Conservation (phyloP, 345 rosid genomes). For the Firmiana major region DNA sequence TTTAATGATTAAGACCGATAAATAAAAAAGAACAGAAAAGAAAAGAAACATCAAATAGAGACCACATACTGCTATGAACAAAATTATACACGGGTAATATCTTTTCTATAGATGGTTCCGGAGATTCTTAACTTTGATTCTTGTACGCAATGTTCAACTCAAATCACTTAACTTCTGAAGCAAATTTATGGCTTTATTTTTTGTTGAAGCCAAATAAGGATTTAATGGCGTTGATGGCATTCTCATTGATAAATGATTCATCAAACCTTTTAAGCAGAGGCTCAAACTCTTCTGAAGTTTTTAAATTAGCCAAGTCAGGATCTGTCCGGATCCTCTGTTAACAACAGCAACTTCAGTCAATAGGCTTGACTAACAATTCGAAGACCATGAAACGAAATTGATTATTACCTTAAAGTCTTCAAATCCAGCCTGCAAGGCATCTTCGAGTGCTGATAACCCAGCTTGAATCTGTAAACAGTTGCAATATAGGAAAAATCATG, state of each 20-base stretch:
- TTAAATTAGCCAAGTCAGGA: conserved; percentile 71
- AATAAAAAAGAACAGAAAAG: no score
- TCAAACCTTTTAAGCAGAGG: conserved; percentile 74
- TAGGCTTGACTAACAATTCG: not conserved
- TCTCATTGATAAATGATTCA: conserved; percentile 94
- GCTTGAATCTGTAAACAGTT: conserved; percentile 59
- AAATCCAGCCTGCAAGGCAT: conserved; percentile 75
- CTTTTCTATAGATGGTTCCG: not conserved
- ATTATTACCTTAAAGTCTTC: conserved; percentile 82
- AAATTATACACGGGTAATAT: not conserved
- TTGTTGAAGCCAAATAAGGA: conserved; percentile 83
- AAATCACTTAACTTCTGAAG: conserved; percentile 8
- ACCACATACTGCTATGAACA: not conserved
- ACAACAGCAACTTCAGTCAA: conserved; percentile 17
- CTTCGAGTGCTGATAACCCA: conserved; percentile 87
- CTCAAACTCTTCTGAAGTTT: conserved; percentile 59
- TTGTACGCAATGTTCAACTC: not conserved
- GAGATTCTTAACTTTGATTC: not conserved
- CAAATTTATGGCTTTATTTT: conserved; percentile 41
- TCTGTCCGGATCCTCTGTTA: conserved; percentile 80
- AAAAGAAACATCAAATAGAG: not conserved
- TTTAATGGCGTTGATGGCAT: conserved; percentile 86
- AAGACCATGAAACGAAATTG: not conserved
- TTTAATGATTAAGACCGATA: not conserved
- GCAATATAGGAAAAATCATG: not conserved